phyloP scores from a whole-genome alignment of 75 land plant species.

The Cunninghamia lanceolata region DNA sequence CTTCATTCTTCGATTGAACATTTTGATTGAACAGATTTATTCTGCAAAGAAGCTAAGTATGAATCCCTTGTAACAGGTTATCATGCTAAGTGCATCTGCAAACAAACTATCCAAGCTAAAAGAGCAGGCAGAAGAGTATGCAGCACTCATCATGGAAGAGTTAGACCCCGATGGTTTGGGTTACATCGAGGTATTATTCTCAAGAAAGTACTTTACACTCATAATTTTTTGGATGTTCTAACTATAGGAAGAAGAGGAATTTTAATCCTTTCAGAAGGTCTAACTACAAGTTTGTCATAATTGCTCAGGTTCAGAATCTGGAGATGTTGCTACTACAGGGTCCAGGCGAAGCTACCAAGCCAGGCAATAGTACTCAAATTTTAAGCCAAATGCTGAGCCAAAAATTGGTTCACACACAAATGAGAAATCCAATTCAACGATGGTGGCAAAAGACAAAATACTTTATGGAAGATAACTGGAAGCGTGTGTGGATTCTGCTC shows the following conservation, averaged over 20 bases:
- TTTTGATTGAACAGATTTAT: not conserved
- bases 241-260: not conserved
- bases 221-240: not conserved
- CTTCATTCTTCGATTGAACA: not conserved
- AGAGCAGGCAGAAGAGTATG: constrained; percentile 47
- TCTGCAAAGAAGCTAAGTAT: not conserved
- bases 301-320: not conserved
- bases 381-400: constrained; percentile 19
- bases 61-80: constrained; percentile 24
- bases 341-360: constrained; percentile 4
- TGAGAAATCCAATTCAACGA: constrained; percentile 8
- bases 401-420: constrained; percentile 6
- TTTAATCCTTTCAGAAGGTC: not conserved
- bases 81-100: constrained; percentile 48
- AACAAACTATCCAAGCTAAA: constrained; percentile 44
- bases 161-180: constrained; percentile 31
- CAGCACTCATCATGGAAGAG: constrained; percentile 57
- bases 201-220: not conserved
- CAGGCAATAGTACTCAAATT: constrained; percentile 6
- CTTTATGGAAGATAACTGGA: constrained; percentile 56
- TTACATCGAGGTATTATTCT: constrained; percentile 38
- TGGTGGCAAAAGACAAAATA: constrained; percentile 20
- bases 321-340: constrained; percentile 2
- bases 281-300: not conserved
- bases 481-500: constrained; percentile 44